Conservation (phyloP, 176 grass and related monocot genomes). For the Phoenix dactylifera region DNA sequence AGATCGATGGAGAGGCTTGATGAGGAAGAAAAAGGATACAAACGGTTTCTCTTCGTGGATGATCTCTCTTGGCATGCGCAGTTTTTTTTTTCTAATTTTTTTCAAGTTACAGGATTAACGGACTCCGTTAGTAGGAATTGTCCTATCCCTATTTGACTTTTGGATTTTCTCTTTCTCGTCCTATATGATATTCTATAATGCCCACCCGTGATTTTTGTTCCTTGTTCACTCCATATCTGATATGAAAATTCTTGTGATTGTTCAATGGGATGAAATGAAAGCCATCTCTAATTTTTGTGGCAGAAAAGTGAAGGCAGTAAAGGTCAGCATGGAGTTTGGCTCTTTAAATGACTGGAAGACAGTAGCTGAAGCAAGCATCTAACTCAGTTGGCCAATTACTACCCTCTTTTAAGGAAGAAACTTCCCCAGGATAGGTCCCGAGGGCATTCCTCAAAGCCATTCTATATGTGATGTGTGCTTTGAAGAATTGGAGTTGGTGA, state of each 20-base stretch:
- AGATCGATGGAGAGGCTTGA: too few relatives aligned
- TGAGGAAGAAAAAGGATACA: too few relatives aligned
- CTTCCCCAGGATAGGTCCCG: not conserved
- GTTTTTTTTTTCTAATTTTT: too few relatives aligned
- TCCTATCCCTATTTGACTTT: too few relatives aligned
- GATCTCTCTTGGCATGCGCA: too few relatives aligned
- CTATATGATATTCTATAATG: too few relatives aligned
- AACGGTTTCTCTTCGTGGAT: too few relatives aligned
- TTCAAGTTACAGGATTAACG: too few relatives aligned
- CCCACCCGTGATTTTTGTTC: too few relatives aligned
- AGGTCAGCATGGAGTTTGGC: not conserved
- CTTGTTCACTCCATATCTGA: constrained; percentile 13
- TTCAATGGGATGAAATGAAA: not conserved
- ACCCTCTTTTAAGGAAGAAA: constrained; percentile 4
- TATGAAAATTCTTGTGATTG: not conserved
- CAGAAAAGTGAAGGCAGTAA: constrained; percentile 4
- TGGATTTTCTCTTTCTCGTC: too few relatives aligned
- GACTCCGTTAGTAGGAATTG: too few relatives aligned
- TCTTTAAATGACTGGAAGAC: constrained; percentile 2
- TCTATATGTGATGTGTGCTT: not conserved
- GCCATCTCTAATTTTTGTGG: not conserved
- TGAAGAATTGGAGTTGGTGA: not conserved
- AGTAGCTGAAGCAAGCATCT: constrained; percentile 8
- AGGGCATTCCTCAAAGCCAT: not conserved
- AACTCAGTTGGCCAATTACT: constrained; percentile 13